Evolutionary conservation across 1,284 basidiomycete species (phyloP).

Genomic region (Apiotrichum montevideense): DNA sequence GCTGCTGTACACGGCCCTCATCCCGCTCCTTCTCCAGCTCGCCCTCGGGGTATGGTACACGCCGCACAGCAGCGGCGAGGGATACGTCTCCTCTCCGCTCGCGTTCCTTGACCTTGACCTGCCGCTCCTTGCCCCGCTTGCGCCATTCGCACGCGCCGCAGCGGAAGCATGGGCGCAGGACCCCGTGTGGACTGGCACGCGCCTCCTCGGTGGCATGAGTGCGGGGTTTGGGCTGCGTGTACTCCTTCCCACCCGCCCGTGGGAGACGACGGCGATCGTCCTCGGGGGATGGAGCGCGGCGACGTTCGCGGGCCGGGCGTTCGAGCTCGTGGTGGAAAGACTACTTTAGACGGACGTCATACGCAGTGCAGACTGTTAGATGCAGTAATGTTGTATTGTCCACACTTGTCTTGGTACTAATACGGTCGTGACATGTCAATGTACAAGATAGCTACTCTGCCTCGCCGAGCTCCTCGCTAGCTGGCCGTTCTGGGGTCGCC

Average conservation of each 20-base stretch:
- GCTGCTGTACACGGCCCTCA: constrained; percentile 76
- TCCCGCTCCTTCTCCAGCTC: constrained; percentile 76
- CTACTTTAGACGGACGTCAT: background rate
- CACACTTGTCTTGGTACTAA: no score
- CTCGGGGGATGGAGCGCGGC: constrained; percentile 70
- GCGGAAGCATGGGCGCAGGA: constrained; percentile 50
- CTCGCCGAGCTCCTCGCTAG: constrained; percentile 6
- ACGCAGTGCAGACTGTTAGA: no score
- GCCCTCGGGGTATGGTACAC: constrained; percentile 74
- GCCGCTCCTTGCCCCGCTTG: background rate
- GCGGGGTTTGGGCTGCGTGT: constrained; percentile 61
- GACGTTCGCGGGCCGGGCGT: background rate
- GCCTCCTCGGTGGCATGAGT: constrained; percentile 77
- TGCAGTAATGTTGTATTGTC: no score
- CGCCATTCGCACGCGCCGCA: background rate
- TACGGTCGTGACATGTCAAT: no score
- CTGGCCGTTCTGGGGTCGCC: background rate
- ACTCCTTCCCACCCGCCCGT: constrained; percentile 49
- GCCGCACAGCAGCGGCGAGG: constrained; percentile 11
- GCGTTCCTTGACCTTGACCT: background rate
- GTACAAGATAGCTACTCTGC: background rate
- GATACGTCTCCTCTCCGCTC: constrained; percentile 7
- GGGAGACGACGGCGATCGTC: constrained; percentile 70
- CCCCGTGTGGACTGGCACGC: constrained; percentile 75
- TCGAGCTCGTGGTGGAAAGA: background rate